These are phyloP conservation scores for Omphalea diandra DNA, from an alignment of 441 rosid genomes.

Conservation along the genomic window DNA sequence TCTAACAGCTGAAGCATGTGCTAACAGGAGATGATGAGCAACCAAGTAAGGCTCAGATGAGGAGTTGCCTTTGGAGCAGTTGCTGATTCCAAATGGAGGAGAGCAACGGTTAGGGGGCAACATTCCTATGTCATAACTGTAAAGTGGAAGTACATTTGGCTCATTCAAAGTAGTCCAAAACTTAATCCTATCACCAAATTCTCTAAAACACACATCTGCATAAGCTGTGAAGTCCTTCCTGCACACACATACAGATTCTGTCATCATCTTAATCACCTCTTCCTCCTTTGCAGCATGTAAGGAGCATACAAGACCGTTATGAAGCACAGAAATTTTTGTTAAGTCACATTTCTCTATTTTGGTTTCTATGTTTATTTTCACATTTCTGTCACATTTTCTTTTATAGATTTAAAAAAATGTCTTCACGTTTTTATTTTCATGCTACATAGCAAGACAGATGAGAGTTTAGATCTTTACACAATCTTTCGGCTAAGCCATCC, in stretches of 20 bases:
- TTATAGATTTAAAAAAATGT: too few species aligned
- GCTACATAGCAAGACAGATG: too few species aligned
- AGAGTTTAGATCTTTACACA: constrained; percentile 34
- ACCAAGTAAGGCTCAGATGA: constrained; percentile 65
- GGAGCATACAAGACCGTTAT: too few species aligned
- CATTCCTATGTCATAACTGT: constrained; percentile 44
- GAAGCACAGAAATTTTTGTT: too few species aligned
- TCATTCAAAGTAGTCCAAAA: constrained; percentile 70
- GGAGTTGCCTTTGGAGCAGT: constrained; percentile 63
- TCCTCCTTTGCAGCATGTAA: too few species aligned
- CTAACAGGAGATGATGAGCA: constrained; percentile 57
- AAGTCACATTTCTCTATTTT: too few species aligned
- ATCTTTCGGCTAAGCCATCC: constrained; percentile 53
- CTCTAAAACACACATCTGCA: constrained; percentile 73
- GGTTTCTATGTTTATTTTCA: too few species aligned
- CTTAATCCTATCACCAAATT: constrained; percentile 60
- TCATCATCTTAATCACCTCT: neutral
- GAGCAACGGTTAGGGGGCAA: constrained; percentile 57
- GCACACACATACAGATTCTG: constrained; percentile 24
- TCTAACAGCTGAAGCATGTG: constrained; percentile 67
- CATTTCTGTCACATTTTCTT: too few species aligned
- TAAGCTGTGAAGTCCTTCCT: constrained; percentile 63
- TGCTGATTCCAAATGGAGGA: constrained; percentile 34
- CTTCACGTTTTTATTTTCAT: too few species aligned
- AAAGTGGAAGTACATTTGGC: constrained; percentile 42